Base-by-base conservation (phyloP, 805 yeast species). In the Candida insectorum region DNA sequence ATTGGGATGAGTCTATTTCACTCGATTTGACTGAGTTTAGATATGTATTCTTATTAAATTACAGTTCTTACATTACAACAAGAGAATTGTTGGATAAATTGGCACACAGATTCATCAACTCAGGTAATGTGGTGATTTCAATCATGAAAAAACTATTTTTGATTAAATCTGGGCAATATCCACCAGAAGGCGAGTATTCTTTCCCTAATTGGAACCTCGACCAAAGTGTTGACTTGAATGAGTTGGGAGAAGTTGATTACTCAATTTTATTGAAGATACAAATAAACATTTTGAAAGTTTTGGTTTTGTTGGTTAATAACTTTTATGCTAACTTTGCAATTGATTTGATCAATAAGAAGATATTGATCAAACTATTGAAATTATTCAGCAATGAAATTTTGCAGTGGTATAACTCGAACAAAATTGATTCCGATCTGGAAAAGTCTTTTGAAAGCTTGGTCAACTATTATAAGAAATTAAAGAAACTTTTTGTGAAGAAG, bases 241-340 rank as follows among this genome's bases (percentile, higher is more conserved):
- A 51, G 11, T 49, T 65, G 24, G 71, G 71, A 0, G 71, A 72
- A 3, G 66, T 82, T 21, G 83, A 81, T 45, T 79, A 81, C 70
- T 71, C 71, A 28, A 71, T 77, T 34, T 79, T 85, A 28, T 79
- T 83, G 8, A 85, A 81, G 49, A 84, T 89, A 26, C 93, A 88
- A 51, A 68, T 83, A 24, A 94, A 94, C 25, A 77, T 88, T 20
- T 63, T 88, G 39, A 94, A 85, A 51, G 85, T 87, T 0, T 62
- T 87, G 36, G 71, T 78, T 27, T 72, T 81, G 19, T 71, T 94
- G 55, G 76, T 86, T 14, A 71, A 76, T 28, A 80, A 81, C 44
- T 85, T 83, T 51, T 88, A 81, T 53, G 59, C 73, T 18, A 93
- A 85, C 51, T 85, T 89, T 49, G 71, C 81, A 4, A 83, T 79